Evolutionary conservation across 2,329 filamentous ascomycete species (phyloP), one percentile per base, ranked within the genome.

Genomic region (Penicillium corylophilum): DNA sequence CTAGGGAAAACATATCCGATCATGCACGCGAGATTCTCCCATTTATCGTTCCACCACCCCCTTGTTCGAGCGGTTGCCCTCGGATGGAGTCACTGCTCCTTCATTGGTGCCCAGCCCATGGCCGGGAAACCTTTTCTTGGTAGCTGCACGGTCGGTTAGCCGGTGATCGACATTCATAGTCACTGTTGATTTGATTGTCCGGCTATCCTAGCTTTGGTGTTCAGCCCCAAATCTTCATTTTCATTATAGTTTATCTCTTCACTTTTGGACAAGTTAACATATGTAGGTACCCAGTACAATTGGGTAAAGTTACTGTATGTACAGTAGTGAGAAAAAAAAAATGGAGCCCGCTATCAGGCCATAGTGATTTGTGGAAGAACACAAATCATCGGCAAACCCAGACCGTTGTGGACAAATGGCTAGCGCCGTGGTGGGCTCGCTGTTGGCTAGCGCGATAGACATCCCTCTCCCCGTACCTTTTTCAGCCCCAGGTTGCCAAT

Each of bases 41-140:
- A 22, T 24, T 23, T 23, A 13, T 23, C 22, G 18, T 43, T 20
- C 23, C 4, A 9, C 23, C 23, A 15, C 33, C 45, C 46, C 44
- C 39, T 42, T 35, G 35, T 26, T 41, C n/a, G 26, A 44, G 38
- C 28, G 35, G 49, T 52, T 50, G 49, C 46, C 47, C 42, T 51
- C 44, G 43, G 43, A 51, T 45, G 42, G 42, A 55, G 49, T 36
- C 33, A 16, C 22, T 33, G 41, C 26, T 33, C 40, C 42, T 31
- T 53, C 49, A 60, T 59, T 59, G 56, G 58, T 56, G 59, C 58
- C 56, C 58, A 59, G 52, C 18, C 46, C 23, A 44, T 35, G 35
- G 36, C 44, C 44, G 46, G 41, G 38, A 53, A 47, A 42, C 31
- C 35, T 49, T 53, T 51, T 45, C 46, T 48, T 44, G 22, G 13